phyloP scores from a whole-genome alignment of 441 rosid genomes.

The Pelargonium fulgidum region DNA sequence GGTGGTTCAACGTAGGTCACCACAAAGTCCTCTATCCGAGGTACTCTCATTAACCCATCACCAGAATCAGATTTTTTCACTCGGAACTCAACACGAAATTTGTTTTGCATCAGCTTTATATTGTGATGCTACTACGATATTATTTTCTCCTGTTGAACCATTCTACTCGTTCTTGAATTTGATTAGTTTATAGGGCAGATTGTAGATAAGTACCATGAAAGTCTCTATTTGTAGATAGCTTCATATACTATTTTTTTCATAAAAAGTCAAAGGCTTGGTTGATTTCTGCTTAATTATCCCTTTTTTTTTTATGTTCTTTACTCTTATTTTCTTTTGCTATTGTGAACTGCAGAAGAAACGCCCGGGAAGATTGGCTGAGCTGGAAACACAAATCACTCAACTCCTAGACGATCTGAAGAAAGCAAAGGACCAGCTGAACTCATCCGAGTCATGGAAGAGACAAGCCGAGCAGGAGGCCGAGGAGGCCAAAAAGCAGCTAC shows the following conservation, averaged over 20 bases:
- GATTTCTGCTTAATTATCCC: too few relatives aligned
- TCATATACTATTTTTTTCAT: too few relatives aligned
- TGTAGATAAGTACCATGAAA: too few relatives aligned
- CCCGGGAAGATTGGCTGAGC: slow-evolving; percentile 48
- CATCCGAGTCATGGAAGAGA: slow-evolving; percentile 67
- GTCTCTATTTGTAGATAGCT: too few relatives aligned
- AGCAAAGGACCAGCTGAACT: slow-evolving; percentile 62
- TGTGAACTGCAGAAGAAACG: slow-evolving; percentile 51
- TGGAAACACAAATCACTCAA: slow-evolving; percentile 65
- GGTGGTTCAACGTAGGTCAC: slow-evolving; percentile 66
- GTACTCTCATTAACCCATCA: slow-evolving; percentile 28
- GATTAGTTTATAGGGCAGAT: too few relatives aligned
- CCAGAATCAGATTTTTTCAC: too few relatives aligned
- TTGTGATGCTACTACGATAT: slow-evolving; percentile 4
- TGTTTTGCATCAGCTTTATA: not conserved
- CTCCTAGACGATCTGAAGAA: slow-evolving; percentile 83
- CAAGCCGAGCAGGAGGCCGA: slow-evolving; percentile 76
- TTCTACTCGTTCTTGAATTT: too few relatives aligned
- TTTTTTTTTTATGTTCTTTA: too few relatives aligned
- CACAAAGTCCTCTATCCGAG: slow-evolving; percentile 61
- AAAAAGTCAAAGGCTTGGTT: too few relatives aligned
- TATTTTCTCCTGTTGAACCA: too few relatives aligned
- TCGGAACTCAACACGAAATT: too few relatives aligned
- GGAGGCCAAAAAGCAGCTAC: slow-evolving; percentile 56
- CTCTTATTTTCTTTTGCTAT: too few relatives aligned